phyloP scores from a whole-genome alignment of 192 early-diverging fungal genomes.

The Coemansia sp. region DNA sequence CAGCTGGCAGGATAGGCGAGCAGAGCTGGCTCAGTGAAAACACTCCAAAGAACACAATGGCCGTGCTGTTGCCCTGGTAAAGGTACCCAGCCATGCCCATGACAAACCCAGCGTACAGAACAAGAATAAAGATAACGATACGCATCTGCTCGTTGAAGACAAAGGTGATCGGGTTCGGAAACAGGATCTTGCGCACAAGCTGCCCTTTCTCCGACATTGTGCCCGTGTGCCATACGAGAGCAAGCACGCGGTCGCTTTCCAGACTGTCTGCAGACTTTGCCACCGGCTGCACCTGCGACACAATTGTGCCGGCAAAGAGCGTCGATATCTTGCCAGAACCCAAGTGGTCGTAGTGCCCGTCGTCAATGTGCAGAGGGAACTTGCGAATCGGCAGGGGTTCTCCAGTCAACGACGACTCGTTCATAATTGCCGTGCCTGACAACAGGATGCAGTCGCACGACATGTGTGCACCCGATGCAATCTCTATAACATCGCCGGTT shows the following conservation, averaged over 20 bases:
- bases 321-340: slow-evolving; percentile 60
- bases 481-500: slow-evolving; percentile 66
- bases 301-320: slow-evolving; percentile 69
- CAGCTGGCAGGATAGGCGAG: slow-evolving; percentile 64
- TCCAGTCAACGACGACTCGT: slow-evolving; percentile 76
- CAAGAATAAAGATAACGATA: slow-evolving; percentile 57
- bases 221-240: slow-evolving; percentile 53
- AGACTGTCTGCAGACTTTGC: slow-evolving; percentile 22
- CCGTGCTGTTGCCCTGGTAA: slow-evolving; percentile 49
- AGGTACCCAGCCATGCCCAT: slow-evolving; percentile 48
- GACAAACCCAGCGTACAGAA: slow-evolving; percentile 43
- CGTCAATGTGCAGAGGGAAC: slow-evolving; percentile 65
- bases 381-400: slow-evolving; percentile 81
- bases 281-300: slow-evolving; percentile 54
- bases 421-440: slow-evolving; percentile 67
- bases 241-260: slow-evolving; percentile 28
- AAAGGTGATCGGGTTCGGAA: slow-evolving; percentile 66
- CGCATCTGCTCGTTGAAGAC: slow-evolving; percentile 74
- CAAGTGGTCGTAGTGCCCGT: slow-evolving; percentile 33
- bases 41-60: slow-evolving; percentile 70
- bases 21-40: slow-evolving; percentile 68
- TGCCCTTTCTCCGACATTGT: slow-evolving; percentile 61
- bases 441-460: slow-evolving; percentile 73
- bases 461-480: slow-evolving; percentile 52
- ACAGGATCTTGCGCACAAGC: slow-evolving; percentile 70